Conservation (phyloP, 805 yeast genomes). For the Kurtzmaniella cleridarum region DNA sequence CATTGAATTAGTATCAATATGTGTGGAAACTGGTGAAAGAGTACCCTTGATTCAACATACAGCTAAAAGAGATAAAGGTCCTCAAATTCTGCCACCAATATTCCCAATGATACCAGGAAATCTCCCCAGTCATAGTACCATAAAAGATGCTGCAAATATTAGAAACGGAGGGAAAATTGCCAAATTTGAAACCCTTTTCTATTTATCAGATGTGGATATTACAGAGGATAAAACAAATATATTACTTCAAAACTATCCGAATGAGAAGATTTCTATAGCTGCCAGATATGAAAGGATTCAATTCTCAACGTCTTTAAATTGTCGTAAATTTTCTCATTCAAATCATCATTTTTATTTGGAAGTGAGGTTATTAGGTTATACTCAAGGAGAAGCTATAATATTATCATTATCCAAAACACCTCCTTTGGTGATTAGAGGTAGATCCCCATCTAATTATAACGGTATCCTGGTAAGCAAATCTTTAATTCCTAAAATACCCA, state of each 20-base stretch:
- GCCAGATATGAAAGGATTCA: conserved; percentile 68
- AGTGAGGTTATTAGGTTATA: conserved; percentile 47
- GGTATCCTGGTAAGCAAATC: no score
- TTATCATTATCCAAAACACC: conserved; percentile 51
- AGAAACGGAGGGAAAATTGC: conserved; percentile 50
- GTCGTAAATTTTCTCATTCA: conserved; percentile 38
- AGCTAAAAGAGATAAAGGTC: conserved; percentile 70
- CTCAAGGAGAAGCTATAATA: conserved; percentile 26
- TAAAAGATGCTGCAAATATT: conserved; percentile 58
- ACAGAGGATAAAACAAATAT: conserved; percentile 5
- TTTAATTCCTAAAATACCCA: no score
- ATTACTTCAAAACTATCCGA: conserved; percentile 42
- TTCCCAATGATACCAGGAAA: conserved; percentile 52
- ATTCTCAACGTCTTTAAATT: conserved; percentile 51
- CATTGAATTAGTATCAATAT: conserved; percentile 45
- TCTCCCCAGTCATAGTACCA: conserved; percentile 51
- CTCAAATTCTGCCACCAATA: conserved; percentile 55
- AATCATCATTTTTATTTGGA: conserved; percentile 46
- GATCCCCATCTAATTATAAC: conserved; percentile 60
- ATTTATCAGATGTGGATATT: conserved; percentile 21
- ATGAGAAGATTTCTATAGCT: conserved; percentile 45
- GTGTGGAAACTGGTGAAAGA: conserved; percentile 43
- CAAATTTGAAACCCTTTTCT: conserved; percentile 47
- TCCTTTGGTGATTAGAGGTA: conserved; percentile 54
- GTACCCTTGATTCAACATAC: conserved; percentile 62